A percentile compares a stretch with the other conserved stretches of the same genome.
phyloP scores from a whole-genome alignment of 2,329 filamentous ascomycete species.

The Colletotrichum sp. region DNA sequence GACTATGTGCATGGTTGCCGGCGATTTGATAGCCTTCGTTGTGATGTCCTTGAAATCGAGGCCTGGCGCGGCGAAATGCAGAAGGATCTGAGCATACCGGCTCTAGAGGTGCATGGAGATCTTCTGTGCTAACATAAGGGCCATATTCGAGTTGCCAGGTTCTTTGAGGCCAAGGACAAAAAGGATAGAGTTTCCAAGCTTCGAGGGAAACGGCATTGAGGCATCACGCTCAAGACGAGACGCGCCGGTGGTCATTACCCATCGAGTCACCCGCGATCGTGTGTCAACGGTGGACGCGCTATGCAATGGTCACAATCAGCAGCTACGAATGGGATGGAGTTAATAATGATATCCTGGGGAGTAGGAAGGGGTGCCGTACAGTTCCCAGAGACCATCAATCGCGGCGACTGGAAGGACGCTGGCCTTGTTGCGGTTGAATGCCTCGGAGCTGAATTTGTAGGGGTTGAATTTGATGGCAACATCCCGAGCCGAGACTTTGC shows the following conservation, averaged over 20 bases:
- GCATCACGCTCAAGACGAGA: neutral
- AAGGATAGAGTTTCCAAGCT: neutral
- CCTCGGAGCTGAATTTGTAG: neutral
- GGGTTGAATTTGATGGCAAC: constrained; percentile 14
- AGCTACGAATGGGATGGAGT: neutral
- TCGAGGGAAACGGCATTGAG: too few species aligned
- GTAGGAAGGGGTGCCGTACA: neutral
- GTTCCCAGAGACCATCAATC: constrained; percentile 9
- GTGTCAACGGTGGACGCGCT: neutral
- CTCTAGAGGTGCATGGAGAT: neutral
- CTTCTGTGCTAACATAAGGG: neutral
- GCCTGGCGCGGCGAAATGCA: neutral
- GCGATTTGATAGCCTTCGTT: neutral
- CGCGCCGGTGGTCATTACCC: neutral
- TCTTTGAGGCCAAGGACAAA: neutral
- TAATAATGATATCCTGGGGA: neutral
- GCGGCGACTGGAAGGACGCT: neutral
- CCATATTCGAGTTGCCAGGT: neutral
- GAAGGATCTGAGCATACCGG: neutral
- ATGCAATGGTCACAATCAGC: neutral
- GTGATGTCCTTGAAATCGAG: neutral
- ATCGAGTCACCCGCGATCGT: neutral
- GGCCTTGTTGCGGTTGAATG: neutral
- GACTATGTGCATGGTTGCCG: neutral
- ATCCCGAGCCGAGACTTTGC: neutral